These are phyloP conservation scores for Lipomyces yamanashiensis DNA, from an alignment of 805 yeast genomes.

Conservation along the genomic window DNA sequence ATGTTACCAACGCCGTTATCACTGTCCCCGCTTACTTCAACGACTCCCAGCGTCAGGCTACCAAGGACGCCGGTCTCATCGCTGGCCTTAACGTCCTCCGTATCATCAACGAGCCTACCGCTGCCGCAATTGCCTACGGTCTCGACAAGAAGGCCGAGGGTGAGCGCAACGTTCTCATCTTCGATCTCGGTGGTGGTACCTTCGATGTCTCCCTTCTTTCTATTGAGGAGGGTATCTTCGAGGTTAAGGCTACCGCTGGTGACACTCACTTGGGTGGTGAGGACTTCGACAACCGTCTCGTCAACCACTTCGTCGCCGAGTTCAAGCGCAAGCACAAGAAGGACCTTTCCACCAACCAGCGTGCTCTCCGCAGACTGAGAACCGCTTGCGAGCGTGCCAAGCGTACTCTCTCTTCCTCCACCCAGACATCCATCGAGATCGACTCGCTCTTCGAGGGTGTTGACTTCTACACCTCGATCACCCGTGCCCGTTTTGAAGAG, in stretches of 20 bases:
- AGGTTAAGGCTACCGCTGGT: conserved; percentile 93
- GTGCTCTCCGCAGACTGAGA: conserved; percentile 97
- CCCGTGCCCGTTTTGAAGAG: conserved; percentile 98
- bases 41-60: conserved; percentile 97
- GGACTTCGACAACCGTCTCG: conserved; percentile 96
- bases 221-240: conserved; percentile 95
- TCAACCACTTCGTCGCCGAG: conserved; percentile 89
- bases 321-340: conserved; percentile 98
- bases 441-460: conserved; percentile 94
- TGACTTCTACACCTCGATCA: conserved; percentile 93
- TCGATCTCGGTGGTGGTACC: conserved; percentile 99
- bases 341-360: conserved; percentile 89
- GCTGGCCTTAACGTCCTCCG: conserved; percentile 94
- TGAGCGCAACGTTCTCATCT: conserved; percentile 88
- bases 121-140: conserved; percentile 99
- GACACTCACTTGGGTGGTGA: conserved; percentile 98
- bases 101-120: conserved; percentile 96
- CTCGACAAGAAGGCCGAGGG: conserved; percentile 65
- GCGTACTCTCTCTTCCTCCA: conserved; percentile 96
- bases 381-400: conserved; percentile 99
- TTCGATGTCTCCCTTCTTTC: conserved; percentile 93
- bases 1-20: conserved; percentile 88
- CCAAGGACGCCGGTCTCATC: conserved; percentile 96
- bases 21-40: conserved; percentile 98
- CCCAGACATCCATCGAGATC: conserved; percentile 93